Percentiles rank a stretch among this genome's conserved stretches.
These are phyloP conservation scores for Lentinula raphanica DNA, from an alignment of 768 basidiomycete genomes.

Conservation along the genomic window DNA sequence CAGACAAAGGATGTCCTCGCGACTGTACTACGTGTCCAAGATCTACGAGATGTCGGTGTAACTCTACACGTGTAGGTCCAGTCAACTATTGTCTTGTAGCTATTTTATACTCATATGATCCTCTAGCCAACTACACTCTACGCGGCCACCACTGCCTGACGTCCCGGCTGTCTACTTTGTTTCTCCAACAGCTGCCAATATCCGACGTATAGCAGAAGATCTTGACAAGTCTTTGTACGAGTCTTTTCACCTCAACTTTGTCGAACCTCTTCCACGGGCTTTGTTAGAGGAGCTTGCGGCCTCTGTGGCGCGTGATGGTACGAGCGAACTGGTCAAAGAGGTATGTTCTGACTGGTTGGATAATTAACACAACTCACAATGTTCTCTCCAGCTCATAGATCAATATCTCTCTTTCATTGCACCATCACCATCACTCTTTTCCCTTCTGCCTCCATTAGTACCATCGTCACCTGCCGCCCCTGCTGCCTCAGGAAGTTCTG, in stretches of 20 bases:
- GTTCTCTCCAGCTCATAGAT: conserved; percentile 71
- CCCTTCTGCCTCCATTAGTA: conserved; percentile 63
- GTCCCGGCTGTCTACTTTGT: conserved; percentile 98
- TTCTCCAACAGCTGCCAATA: conserved; percentile 80
- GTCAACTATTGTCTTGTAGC: conserved; percentile 3
- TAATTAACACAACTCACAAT: conserved; percentile 9
- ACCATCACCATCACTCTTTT: conserved; percentile 90
- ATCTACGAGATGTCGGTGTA: conserved; percentile 93
- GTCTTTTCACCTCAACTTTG: conserved; percentile 91
- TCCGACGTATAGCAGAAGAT: conserved; percentile 90
- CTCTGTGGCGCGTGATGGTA: conserved; percentile 78
- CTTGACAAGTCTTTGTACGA: conserved; percentile 87
- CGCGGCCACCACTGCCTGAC: conserved; percentile 84
- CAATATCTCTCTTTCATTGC: conserved; percentile 96
- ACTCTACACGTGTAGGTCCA: conserved; percentile 90
- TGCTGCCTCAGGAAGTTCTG: conserved; percentile 28
- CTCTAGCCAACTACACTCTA: conserved; percentile 81
- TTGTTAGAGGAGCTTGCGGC: conserved; percentile 92
- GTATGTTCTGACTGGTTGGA: conserved; percentile 33
- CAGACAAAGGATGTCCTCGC: conserved; percentile 95
- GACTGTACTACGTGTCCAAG: conserved; percentile 92
- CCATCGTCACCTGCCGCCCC: conserved; percentile 28
- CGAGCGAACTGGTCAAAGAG: conserved; percentile 76
- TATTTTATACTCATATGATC: conserved; percentile 4
- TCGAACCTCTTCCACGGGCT: conserved; percentile 83